Conservation (phyloP, 352 stramenopile genomes). For the Globisporangium recalcitrans region DNA sequence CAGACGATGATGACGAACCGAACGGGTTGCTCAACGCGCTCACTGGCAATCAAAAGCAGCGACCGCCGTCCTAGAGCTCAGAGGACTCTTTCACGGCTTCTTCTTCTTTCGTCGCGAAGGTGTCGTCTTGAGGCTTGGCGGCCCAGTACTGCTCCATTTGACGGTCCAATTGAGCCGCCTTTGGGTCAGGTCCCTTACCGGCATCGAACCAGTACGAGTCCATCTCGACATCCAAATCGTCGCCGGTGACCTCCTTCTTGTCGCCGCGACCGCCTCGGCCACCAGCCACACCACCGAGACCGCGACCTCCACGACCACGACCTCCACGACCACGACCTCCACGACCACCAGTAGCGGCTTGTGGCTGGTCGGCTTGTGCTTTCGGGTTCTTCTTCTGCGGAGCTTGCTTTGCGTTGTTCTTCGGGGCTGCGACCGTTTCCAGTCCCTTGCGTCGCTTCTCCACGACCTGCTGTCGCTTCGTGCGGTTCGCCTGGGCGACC, state of each 20-base stretch:
- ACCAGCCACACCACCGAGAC: constrained; percentile 26
- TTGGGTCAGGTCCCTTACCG: constrained; percentile 84
- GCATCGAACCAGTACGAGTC: constrained; percentile 86
- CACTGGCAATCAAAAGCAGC: neutral
- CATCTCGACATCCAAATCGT: constrained; percentile 87
- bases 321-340: constrained; percentile 24
- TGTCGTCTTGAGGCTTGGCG: constrained; percentile 50
- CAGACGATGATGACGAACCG: neutral
- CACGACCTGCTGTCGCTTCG: constrained; percentile 71
- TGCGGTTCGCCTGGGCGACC: constrained; percentile 52
- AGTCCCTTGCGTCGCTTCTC: constrained; percentile 73
- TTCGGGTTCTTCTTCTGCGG: constrained; percentile 22
- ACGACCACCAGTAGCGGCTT: constrained; percentile 8
- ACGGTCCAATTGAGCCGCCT: constrained; percentile 70
- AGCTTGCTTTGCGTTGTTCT: constrained; percentile 30
- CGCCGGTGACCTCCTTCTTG: constrained; percentile 49
- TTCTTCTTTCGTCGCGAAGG: constrained; percentile 8
- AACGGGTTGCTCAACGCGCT: constrained; percentile 2
- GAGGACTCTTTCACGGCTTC: constrained; percentile 3
- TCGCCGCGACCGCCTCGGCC: constrained; percentile 25
- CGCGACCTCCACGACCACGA: constrained; percentile 15
- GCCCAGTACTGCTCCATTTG: constrained; percentile 90
- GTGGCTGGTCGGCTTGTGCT: neutral
- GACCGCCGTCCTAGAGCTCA: neutral
- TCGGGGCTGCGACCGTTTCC: constrained; percentile 15